A percentile compares a stretch with the other conserved stretches of the same genome.
These are phyloP conservation scores for Venturia asperata DNA, from an alignment of 2,329 filamentous ascomycete species.

Conservation along the genomic window DNA sequence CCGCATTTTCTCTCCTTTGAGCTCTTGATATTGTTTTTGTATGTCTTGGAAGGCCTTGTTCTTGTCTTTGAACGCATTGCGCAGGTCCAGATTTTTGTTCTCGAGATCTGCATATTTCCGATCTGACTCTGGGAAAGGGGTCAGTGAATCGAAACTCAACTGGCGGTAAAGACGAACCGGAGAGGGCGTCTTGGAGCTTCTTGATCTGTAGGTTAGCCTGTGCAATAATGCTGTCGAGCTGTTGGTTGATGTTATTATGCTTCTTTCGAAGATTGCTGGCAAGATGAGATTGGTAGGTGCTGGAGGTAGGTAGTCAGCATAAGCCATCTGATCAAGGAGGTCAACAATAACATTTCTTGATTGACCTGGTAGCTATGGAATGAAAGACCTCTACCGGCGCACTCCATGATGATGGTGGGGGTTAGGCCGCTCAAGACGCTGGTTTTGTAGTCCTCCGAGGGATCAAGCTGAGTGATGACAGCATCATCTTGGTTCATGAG, in stretches of 20 bases:
- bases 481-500: constrained; percentile 69
- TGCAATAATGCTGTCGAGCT: constrained; percentile 65
- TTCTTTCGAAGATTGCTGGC: constrained; percentile 67
- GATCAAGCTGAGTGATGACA: constrained; percentile 62
- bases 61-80: constrained; percentile 61
- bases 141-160: constrained; percentile 16
- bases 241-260: constrained; percentile 55
- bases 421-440: constrained; percentile 76
- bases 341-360: constrained; percentile 63
- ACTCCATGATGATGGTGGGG: constrained; percentile 78
- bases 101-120: constrained; percentile 37
- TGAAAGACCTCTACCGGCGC: constrained; percentile 66
- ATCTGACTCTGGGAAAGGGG: constrained; percentile 1
- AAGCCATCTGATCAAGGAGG: background rate
- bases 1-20: constrained; percentile 37
- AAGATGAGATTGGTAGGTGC: constrained; percentile 69
- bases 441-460: constrained; percentile 83
- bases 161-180: constrained; percentile 40
- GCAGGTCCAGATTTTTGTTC: constrained; percentile 65
- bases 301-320: constrained; percentile 30
- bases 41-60: constrained; percentile 60
- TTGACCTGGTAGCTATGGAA: constrained; percentile 85
- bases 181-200: constrained; percentile 56
- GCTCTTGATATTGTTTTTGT: constrained; percentile 52
- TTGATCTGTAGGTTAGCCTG: constrained; percentile 69